phyloP scores from a whole-genome alignment of 2,329 filamentous ascomycete species.

The Fusarium sp. region DNA sequence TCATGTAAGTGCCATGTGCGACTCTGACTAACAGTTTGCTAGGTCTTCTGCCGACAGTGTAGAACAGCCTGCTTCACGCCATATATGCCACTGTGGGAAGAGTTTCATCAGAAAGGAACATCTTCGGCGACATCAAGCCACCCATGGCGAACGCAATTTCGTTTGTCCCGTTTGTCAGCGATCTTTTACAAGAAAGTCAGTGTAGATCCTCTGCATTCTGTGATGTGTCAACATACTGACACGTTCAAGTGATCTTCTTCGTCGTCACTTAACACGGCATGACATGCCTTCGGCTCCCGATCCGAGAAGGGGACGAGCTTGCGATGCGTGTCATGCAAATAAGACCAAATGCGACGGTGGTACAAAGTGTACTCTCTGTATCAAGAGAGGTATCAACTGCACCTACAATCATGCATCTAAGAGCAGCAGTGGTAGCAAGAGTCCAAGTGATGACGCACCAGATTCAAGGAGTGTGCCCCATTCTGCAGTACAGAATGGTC shows the following conservation, averaged over 20 bases:
- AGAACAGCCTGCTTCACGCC: constrained; percentile 42
- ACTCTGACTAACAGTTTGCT: constrained; percentile 15
- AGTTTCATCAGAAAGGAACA: constrained; percentile 60
- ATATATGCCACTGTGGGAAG: constrained; percentile 59
- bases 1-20: neutral
- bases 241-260: constrained; percentile 54
- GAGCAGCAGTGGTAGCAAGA: constrained; percentile 19
- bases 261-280: constrained; percentile 57
- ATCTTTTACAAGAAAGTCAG: constrained; percentile 59
- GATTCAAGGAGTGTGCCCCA: constrained; percentile 6
- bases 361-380: constrained; percentile 57
- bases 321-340: constrained; percentile 61
- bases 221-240: neutral
- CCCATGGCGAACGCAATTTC: constrained; percentile 55
- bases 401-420: constrained; percentile 52
- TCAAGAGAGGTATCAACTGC: constrained; percentile 58
- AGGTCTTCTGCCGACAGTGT: constrained; percentile 35
- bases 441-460: constrained; percentile 14
- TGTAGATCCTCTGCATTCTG: neutral
- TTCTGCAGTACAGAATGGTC: neutral
- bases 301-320: constrained; percentile 58
- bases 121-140: constrained; percentile 58
- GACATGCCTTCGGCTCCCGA: constrained; percentile 52
- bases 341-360: constrained; percentile 63
- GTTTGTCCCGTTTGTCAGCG: constrained; percentile 56